Conservation (phyloP, 768 basidiomycete species). For the Serendipita sp. region DNA sequence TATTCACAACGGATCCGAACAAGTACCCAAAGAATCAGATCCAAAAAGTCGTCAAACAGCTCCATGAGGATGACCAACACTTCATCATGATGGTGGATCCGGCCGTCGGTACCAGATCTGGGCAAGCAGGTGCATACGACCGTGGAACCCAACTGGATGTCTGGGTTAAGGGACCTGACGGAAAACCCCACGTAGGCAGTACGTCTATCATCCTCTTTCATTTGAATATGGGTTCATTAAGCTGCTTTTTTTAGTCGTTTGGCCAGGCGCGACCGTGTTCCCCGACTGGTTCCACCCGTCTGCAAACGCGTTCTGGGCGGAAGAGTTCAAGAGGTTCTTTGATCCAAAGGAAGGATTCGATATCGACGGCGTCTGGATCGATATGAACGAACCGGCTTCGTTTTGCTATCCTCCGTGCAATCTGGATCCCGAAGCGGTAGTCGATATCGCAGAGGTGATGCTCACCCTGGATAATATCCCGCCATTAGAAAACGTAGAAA, state of each 20-base stretch:
- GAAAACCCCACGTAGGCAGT: slow-evolving; percentile 1
- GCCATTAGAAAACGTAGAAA: not conserved
- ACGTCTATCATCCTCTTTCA: not conserved
- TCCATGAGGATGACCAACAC: not conserved
- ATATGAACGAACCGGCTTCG: slow-evolving; percentile 16
- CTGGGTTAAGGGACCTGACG: slow-evolving; percentile 2
- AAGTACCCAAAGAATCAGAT: not conserved
- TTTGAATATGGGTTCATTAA: not conserved
- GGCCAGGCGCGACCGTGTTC: not conserved
- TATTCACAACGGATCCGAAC: not conserved
- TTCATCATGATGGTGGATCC: not conserved
- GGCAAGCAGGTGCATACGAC: not conserved
- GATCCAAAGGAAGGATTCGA: not conserved
- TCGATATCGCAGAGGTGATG: slow-evolving; percentile 1
- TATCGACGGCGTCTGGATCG: slow-evolving; percentile 11
- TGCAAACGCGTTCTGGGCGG: not conserved
- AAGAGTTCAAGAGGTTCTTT: slow-evolving; percentile 6
- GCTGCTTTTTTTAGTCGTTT: not conserved
- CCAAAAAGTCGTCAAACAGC: not conserved
- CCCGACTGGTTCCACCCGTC: slow-evolving; percentile 7
- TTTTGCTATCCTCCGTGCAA: slow-evolving; percentile 16
- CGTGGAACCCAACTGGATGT: not conserved
- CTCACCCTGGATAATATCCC: not conserved
- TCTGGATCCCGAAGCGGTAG: not conserved
- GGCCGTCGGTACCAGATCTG: not conserved